A percentile compares a stretch with the other conserved stretches of the same genome.
phyloP scores from a whole-genome alignment of 1,284 basidiomycete species.

The Boletellus dicymbophilus region DNA sequence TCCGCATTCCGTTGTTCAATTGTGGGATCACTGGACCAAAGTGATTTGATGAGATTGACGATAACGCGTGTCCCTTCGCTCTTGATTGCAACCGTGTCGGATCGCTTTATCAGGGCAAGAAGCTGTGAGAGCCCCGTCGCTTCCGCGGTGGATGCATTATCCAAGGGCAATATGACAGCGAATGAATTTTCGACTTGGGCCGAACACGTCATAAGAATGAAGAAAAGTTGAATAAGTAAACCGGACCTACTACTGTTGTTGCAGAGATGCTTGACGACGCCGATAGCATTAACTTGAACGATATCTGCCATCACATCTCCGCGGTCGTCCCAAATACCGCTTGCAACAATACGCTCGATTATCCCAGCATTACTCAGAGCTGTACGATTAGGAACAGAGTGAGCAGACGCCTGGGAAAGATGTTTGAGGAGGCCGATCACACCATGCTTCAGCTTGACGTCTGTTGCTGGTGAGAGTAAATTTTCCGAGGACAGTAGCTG shows the following conservation, averaged over 20 bases:
- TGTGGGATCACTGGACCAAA: conserved; percentile 57
- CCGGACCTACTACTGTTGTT: conserved; percentile 63
- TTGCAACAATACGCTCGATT: conserved; percentile 61
- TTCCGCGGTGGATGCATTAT: conserved; percentile 25
- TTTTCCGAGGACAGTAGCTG: conserved; percentile 50
- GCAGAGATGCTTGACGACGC: conserved; percentile 88
- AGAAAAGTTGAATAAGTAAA: conserved; percentile 2
- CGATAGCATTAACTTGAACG: conserved; percentile 88
- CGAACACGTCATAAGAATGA: conserved; percentile 12
- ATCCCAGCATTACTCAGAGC: conserved; percentile 66
- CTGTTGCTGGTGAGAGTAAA: conserved; percentile 53
- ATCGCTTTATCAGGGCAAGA: conserved; percentile 73
- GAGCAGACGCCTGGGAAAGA: conserved; percentile 71
- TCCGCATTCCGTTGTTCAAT: conserved; percentile 29
- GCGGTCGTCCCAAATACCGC: conserved; percentile 71
- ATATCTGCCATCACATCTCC: conserved; percentile 77
- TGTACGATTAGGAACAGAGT: conserved; percentile 60
- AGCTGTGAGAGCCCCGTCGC: conserved; percentile 65
- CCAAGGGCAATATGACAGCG: conserved; percentile 51
- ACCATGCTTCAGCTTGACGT: conserved; percentile 85
- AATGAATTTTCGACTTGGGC: conserved; percentile 65
- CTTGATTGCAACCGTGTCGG: conserved; percentile 81
- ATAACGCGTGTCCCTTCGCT: conserved; percentile 90
- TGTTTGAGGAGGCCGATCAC: conserved; percentile 84
- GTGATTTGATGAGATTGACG: conserved; percentile 77